A percentile compares a stretch with the other conserved stretches of the same genome.
Conservation (phyloP, 2,329 filamentous ascomycete species). For the Aspergillus ibericus region DNA sequence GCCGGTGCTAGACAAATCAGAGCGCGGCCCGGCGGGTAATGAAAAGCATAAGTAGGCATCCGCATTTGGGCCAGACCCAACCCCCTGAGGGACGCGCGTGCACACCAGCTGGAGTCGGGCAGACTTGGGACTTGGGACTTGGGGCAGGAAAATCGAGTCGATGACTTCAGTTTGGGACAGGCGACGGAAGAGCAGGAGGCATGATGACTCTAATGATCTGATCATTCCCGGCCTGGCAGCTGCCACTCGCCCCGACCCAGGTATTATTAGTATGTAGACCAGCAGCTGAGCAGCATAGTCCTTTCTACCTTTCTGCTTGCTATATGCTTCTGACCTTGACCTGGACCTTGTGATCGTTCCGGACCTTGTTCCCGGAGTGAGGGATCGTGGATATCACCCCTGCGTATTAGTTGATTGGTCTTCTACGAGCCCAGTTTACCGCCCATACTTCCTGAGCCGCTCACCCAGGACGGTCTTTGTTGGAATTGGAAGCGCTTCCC, state of each 20-base stretch:
- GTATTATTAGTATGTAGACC: neutral
- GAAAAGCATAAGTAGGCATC: constrained; percentile 14
- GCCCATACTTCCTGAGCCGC: too few relatives aligned
- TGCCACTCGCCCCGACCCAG: neutral
- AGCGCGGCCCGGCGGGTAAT: constrained; percentile 7
- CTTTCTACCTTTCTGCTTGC: too few relatives aligned
- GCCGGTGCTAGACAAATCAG: constrained; percentile 14
- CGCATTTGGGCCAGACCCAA: constrained; percentile 20
- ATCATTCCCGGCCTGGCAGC: neutral
- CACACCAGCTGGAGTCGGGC: constrained; percentile 6
- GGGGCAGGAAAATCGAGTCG: neutral
- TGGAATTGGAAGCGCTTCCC: too few relatives aligned
- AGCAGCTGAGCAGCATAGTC: neutral
- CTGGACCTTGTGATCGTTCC: too few relatives aligned
- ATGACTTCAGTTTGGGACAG: neutral
- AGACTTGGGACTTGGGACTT: neutral
- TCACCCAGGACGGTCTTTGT: too few relatives aligned
- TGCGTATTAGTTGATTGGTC: too few relatives aligned
- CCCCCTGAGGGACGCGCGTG: constrained; percentile 26
- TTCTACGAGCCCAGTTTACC: too few relatives aligned
- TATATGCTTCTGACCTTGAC: too few relatives aligned
- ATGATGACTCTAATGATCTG: neutral
- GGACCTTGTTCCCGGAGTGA: too few relatives aligned
- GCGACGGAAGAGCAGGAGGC: neutral
- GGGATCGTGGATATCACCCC: too few relatives aligned